These are phyloP conservation scores for Oropetium thomaeum DNA, from an alignment of 176 grass and related monocot species.

Conservation along the genomic window DNA sequence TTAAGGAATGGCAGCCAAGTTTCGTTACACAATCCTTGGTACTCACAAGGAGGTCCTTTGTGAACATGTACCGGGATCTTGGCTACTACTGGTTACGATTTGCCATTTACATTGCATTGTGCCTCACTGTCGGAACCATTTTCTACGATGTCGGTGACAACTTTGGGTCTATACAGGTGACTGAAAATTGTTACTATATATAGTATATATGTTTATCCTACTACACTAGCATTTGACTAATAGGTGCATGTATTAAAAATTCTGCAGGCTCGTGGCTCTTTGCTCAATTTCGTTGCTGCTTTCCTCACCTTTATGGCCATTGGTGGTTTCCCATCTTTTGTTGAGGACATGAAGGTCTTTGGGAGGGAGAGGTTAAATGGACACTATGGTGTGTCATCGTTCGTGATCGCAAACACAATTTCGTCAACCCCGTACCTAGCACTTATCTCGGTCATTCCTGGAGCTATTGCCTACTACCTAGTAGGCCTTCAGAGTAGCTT, in stretches of 20 bases:
- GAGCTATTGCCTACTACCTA: conserved; percentile 77
- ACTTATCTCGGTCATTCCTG: conserved; percentile 73
- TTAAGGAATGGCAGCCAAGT: background rate
- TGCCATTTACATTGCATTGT: background rate
- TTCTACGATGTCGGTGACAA: background rate
- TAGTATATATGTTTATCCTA: no score
- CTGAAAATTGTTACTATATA: background rate
- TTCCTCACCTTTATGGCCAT: background rate
- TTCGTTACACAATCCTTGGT: background rate
- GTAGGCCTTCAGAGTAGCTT: conserved; percentile 51
- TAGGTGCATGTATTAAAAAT: background rate
- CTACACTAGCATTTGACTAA: background rate
- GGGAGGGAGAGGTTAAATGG: background rate
- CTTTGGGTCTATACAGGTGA: background rate
- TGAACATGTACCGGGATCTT: background rate
- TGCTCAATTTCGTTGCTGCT: background rate
- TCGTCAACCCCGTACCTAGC: conserved; percentile 51
- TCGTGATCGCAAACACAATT: background rate
- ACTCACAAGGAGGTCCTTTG: background rate
- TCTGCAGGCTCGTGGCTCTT: background rate
- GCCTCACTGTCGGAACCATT: background rate
- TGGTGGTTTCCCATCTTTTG: background rate
- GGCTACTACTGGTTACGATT: background rate
- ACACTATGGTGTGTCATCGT: background rate
- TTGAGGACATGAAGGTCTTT: background rate